A percentile compares a stretch with the other conserved stretches of the same genome.
Conservation (phyloP, 441 rosid species). For the Theobroma grandiflorum region DNA sequence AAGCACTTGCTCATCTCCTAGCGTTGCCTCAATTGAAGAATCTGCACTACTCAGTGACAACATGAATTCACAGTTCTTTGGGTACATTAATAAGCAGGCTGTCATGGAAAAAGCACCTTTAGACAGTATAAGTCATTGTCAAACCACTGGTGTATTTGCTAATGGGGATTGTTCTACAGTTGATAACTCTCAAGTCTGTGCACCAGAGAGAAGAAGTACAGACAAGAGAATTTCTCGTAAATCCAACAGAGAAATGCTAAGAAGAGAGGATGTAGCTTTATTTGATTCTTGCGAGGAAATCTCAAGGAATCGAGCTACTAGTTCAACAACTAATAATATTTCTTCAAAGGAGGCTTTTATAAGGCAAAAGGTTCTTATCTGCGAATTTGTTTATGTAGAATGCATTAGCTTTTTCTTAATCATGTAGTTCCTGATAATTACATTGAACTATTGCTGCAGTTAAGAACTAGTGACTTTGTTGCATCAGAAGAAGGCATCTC, state of each 20-base stretch:
- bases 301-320: constrained; percentile 34
- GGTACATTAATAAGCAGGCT: constrained; percentile 41
- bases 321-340: constrained; percentile 28
- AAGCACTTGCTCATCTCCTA: constrained; percentile 51
- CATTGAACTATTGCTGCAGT: constrained; percentile 39
- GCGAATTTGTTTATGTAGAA: background rate
- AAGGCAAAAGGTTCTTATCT: constrained; percentile 53
- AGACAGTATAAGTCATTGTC: constrained; percentile 38
- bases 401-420: background rate
- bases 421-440: constrained; percentile 17
- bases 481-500: constrained; percentile 32
- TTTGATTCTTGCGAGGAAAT: constrained; percentile 45
- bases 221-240: constrained; percentile 47
- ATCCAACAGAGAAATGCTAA: constrained; percentile 49
- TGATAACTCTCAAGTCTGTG: constrained; percentile 52
- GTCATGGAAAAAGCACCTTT: constrained; percentile 37
- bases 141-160: constrained; percentile 37
- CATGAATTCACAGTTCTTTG: constrained; percentile 43
- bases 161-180: constrained; percentile 39
- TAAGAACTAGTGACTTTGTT: constrained; percentile 40
- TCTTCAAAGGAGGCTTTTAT: constrained; percentile 35
- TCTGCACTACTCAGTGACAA: constrained; percentile 36
- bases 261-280: constrained; percentile 43
- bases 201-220: constrained; percentile 50
- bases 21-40: constrained; percentile 43